phyloP scores from a whole-genome alignment of 83 land plant genomes.

The Larix sibirica region DNA sequence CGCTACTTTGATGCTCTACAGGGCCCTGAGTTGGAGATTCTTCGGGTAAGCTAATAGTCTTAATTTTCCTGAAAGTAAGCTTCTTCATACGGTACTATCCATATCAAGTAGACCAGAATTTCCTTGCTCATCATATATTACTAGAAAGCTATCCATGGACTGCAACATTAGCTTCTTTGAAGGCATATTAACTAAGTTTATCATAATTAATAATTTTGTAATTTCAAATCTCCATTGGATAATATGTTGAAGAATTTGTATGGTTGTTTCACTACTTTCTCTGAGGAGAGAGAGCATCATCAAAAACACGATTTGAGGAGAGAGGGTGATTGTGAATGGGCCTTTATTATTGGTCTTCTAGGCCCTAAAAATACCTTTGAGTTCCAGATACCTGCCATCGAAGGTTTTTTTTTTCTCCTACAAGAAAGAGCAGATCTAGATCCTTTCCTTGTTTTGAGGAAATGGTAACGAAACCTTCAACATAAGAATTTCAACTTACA shows the following conservation, averaged over 20 bases:
- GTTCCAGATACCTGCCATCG: background rate
- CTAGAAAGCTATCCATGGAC: background rate
- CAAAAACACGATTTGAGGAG: too few species aligned
- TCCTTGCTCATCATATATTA: background rate
- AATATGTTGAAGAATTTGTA: background rate
- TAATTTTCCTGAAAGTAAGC: conserved; percentile 6
- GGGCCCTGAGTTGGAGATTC: conserved; percentile 83
- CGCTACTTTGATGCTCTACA: conserved; percentile 84
- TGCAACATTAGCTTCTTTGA: background rate
- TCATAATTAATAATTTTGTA: background rate
- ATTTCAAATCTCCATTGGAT: background rate
- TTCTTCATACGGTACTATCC: background rate
- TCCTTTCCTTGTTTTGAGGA: too few species aligned
- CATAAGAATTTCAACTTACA: too few species aligned
- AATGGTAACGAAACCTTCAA: too few species aligned
- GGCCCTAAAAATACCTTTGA: background rate
- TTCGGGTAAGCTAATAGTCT: conserved; percentile 36
- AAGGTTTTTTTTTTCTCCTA: background rate
- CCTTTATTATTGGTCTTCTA: background rate
- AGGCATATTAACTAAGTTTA: background rate
- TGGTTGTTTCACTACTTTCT: background rate
- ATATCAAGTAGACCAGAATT: background rate
- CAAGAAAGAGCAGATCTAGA: too few species aligned
- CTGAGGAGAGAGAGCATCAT: background rate
- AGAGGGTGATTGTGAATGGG: background rate